A percentile compares a stretch with the other conserved stretches of the same genome.
Conservation (phyloP, 371 early-diverging fungal genomes). For the Circinella minor region DNA sequence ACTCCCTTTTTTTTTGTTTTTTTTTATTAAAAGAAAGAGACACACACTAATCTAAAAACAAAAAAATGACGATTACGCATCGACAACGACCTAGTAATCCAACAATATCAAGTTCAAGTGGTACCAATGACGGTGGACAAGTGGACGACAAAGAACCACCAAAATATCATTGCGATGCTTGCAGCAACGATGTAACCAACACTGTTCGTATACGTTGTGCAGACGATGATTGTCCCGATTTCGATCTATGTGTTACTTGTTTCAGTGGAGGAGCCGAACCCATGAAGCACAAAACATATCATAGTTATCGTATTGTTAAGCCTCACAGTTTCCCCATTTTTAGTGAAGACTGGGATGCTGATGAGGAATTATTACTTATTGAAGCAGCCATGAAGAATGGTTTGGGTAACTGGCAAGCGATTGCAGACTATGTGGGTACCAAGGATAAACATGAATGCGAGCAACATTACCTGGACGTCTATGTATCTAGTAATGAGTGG, state of each 20-base stretch:
- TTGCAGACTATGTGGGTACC: conserved; percentile 92
- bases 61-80: conserved; percentile 53
- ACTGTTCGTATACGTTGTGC: conserved; percentile 92
- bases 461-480: conserved; percentile 89
- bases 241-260: conserved; percentile 96
- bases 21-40: too few relatives aligned
- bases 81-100: conserved; percentile 43
- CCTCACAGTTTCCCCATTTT: conserved; percentile 88
- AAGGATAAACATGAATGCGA: conserved; percentile 90
- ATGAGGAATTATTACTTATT: conserved; percentile 96
- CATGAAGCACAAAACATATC: conserved; percentile 83
- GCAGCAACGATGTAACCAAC: conserved; percentile 88
- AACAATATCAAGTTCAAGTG: conserved; percentile 26
- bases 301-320: conserved; percentile 89
- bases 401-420: conserved; percentile 97
- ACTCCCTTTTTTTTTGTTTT: too few relatives aligned
- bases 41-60: not conserved
- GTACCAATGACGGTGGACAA: conserved; percentile 18
- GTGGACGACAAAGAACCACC: conserved; percentile 58
- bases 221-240: conserved; percentile 81
- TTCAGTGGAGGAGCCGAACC: conserved; percentile 89
- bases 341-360: conserved; percentile 92
- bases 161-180: conserved; percentile 90
- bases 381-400: conserved; percentile 94
- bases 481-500: conserved; percentile 76